Conservation (phyloP, 805 yeast species). For the Metschnikowia santaceciliae region DNA sequence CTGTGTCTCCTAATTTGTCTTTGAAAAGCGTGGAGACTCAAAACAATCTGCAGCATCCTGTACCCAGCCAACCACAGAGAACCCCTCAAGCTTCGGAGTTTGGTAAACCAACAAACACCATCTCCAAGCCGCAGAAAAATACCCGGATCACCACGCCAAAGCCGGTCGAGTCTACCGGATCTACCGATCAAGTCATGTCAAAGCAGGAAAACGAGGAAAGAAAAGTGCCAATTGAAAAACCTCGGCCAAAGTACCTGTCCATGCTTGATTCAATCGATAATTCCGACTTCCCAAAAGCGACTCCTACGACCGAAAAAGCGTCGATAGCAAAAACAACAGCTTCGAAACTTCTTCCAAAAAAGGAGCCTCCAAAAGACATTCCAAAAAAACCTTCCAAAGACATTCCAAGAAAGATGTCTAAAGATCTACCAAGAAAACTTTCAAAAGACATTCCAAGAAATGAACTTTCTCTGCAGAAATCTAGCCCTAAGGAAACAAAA, state of each 20-base stretch:
- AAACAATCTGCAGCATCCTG: background rate
- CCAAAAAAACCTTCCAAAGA: background rate
- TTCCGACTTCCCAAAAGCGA: background rate
- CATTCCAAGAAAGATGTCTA: background rate
- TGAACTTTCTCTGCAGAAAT: background rate
- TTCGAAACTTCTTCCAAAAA: background rate
- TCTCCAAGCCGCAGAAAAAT: background rate
- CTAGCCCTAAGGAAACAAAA: background rate
- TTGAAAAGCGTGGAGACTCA: background rate
- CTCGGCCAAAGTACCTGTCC: background rate
- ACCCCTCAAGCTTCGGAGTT: background rate
- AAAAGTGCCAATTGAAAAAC: background rate
- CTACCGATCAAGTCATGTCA: background rate
- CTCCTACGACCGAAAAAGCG: background rate
- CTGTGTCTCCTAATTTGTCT: slow-evolving; percentile 3
- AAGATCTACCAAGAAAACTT: background rate
- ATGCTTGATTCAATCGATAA: background rate
- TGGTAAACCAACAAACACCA: background rate
- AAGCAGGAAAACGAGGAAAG: background rate
- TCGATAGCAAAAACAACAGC: background rate
- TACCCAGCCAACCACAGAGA: background rate
- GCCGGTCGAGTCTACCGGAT: background rate
- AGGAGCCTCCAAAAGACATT: background rate
- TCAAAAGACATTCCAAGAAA: background rate
- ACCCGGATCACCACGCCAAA: background rate